Base-by-base conservation (phyloP, 257 asterid species). In the Hygrophila difformis region DNA sequence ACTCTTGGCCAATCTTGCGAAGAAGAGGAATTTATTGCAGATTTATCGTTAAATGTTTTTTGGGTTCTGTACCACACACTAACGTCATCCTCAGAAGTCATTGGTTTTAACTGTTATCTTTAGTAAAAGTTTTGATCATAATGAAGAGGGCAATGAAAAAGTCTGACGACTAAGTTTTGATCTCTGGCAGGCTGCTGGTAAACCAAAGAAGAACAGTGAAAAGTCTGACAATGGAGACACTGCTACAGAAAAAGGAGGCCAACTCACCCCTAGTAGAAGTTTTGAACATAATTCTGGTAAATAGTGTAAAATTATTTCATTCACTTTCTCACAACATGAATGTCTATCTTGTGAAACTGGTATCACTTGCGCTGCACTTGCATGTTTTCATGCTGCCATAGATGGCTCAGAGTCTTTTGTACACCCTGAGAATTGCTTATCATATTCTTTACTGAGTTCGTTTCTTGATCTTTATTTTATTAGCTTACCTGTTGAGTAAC, bases 171-270 rank as follows among this genome's bases (percentile, higher is more conserved):
- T 6, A 39, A 51, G 28, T 23, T 17, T 61, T 51, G 50, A 59
- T 15, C 38, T 42, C 13, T 53, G 64, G 64, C 86, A 89, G 98
- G 87, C 96, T 55, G 91, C 93, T 53, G 98, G 98, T 56, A 82
- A 76, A 68, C 56, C 68, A 2, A 80, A 66, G 56, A 81, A 69
- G 78, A 64, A 57, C 39, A 63, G 50, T 52, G 69, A 72, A 48
- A 63, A 57, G 57, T 28, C 59, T 29, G 75, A 74, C 57, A 56
- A 42, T 53, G 86, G 55, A 44, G n/a, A n/a, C n/a, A 60, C 71
- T 23, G 51, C 61, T 24, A 35, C 51, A 13, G 46, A 55, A 34
- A 45, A 57, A 38, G 86, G 20, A 53, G 57, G 58, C 59, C 69
- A 65, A 56, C 55, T 53, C n/a, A 43, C 70, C 37, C 26, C 66